phyloP scores from a whole-genome alignment of 2,329 filamentous ascomycete species.

The Colletotrichum cordylinicola region DNA sequence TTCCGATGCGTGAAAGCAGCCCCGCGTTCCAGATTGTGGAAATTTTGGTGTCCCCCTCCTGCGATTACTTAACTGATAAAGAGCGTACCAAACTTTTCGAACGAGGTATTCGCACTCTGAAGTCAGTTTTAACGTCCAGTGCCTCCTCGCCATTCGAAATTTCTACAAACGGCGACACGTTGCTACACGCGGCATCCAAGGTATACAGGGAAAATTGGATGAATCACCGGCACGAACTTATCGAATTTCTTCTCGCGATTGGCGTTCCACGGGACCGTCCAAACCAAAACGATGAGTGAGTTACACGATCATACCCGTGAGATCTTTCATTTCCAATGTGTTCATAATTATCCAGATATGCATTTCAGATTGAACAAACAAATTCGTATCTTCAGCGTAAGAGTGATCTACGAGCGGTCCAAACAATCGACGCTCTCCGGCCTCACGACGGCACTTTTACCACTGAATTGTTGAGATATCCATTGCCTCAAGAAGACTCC shows the following conservation, averaged over 20 bases:
- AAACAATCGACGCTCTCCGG: not conserved
- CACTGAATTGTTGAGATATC: not conserved
- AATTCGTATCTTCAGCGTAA: fast-evolving
- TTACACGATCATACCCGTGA: fast-evolving
- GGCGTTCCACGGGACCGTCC: not conserved
- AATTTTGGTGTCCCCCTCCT: fast-evolving
- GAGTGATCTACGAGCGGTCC: not conserved
- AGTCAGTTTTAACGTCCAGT: fast-evolving
- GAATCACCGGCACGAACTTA: not conserved
- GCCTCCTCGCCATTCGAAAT: not conserved
- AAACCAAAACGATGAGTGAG: fast-evolving
- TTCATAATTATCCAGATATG: not conserved
- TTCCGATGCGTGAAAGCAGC: not conserved
- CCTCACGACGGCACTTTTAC: fast-evolving
- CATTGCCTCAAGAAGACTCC: too few species aligned
- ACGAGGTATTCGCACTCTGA: not conserved
- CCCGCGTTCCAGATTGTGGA: not conserved
- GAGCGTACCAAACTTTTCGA: fast-evolving
- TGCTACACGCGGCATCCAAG: not conserved
- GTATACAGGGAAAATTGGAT: fast-evolving
- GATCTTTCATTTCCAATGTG: not conserved
- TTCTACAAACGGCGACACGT: fast-evolving
- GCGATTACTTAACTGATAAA: not conserved
- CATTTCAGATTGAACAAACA: not conserved
- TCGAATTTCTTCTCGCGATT: not conserved